Evolutionary conservation across 352 stramenopile species (phyloP).

Genomic region (Phytopythium oedochilum): DNA sequence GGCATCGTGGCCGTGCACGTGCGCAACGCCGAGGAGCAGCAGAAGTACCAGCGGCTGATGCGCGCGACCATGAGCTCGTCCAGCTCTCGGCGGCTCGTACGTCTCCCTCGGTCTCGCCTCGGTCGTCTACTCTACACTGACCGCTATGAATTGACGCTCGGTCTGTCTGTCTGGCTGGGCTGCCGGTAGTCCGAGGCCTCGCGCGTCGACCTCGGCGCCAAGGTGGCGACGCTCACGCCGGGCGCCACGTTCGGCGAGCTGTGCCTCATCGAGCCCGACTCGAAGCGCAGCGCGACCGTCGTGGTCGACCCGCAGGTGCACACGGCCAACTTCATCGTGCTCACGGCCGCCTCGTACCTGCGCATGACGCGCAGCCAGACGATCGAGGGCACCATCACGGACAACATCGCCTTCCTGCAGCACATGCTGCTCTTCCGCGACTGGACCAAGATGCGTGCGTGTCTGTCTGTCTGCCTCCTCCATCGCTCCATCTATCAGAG

Average conservation of each 20-base stretch:
- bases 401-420: constrained; percentile 82
- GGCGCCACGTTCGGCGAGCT: constrained; percentile 82
- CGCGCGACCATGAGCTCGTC: constrained; percentile 37
- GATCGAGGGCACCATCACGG: constrained; percentile 79
- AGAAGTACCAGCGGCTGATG: constrained; percentile 46
- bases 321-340: constrained; percentile 81
- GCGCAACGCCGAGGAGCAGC: constrained; percentile 63
- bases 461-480: not conserved
- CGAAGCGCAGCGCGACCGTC: constrained; percentile 80
- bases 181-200: constrained; percentile 26
- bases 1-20: constrained; percentile 74
- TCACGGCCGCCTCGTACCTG: constrained; percentile 74
- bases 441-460: constrained; percentile 84
- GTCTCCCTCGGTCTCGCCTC: not conserved
- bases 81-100: constrained; percentile 38
- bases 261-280: constrained; percentile 82
- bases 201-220: constrained; percentile 42
- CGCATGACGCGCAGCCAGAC: constrained; percentile 78
- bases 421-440: constrained; percentile 72
- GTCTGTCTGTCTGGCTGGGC: not conserved
- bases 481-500: not conserved
- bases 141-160: not conserved
- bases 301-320: constrained; percentile 61
- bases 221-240: constrained; percentile 70
- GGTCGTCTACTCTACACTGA: no score